Conservation (phyloP, 352 stramenopile genomes). For the Albugo candida region DNA sequence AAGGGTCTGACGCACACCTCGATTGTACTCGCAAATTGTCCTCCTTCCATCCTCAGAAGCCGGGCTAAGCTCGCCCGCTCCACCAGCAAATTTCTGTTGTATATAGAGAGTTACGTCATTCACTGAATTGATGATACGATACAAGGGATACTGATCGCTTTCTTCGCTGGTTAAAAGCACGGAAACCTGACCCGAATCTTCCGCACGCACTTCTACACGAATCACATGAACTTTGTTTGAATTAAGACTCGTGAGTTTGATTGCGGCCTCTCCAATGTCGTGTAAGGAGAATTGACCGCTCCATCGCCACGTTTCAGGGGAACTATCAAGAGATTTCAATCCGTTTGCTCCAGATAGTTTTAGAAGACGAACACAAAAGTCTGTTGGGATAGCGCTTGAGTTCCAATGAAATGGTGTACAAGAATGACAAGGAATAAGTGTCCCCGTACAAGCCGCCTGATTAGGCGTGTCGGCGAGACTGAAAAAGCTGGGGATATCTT, state of each 20-base stretch:
- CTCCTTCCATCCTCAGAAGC: conserved; percentile 9
- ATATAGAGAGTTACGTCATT: conserved; percentile 49
- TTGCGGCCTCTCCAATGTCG: conserved; percentile 62
- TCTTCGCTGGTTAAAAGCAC: conserved; percentile 60
- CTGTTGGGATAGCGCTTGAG: conserved; percentile 23
- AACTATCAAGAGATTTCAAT: conserved; percentile 21
- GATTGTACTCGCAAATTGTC: conserved; percentile 15
- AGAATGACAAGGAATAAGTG: no score
- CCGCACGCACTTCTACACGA: conserved; percentile 56
- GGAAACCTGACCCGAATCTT: conserved; percentile 49
- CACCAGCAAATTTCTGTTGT: conserved; percentile 58
- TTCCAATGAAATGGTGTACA: conserved; percentile 44
- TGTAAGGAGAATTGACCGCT: conserved; percentile 67
- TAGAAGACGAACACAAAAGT: conserved; percentile 26
- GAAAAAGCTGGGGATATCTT: no score
- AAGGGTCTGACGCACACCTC: conserved; percentile 41
- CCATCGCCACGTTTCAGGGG: conserved; percentile 29
- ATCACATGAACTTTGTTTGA: conserved; percentile 59
- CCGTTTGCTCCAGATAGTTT: no score
- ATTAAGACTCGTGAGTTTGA: conserved; percentile 74
- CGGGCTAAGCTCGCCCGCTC: conserved; percentile 20
- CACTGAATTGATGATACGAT: conserved; percentile 65
- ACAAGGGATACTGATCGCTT: conserved; percentile 32
- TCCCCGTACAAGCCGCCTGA: no score
- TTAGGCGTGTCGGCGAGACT: no score